Evolutionary conservation across 805 yeast genomes (phyloP).

Genomic region (Starmerella floris): DNA sequence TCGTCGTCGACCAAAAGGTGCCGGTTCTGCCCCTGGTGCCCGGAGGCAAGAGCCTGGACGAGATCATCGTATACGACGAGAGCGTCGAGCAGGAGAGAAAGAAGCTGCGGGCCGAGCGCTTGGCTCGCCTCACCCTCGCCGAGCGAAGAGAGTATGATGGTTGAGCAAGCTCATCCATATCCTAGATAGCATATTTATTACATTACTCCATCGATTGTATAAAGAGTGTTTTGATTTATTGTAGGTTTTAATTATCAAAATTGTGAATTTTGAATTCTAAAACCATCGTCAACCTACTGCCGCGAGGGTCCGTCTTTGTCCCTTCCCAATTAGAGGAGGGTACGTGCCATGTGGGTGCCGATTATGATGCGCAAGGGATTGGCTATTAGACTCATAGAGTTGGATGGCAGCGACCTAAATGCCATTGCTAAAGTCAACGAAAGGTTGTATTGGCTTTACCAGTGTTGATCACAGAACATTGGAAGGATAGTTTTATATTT

Average conservation of each 20-base stretch:
- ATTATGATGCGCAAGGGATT: too few species aligned
- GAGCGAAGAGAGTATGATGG: constrained; percentile 21
- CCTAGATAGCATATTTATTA: background rate
- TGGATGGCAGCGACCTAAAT: too few species aligned
- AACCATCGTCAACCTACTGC: background rate
- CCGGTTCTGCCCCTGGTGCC: constrained; percentile 98
- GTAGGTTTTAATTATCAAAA: too few species aligned
- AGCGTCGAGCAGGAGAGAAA: constrained; percentile 51
- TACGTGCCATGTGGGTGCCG: too few species aligned
- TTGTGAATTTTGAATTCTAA: background rate
- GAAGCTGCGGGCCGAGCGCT: constrained; percentile 25
- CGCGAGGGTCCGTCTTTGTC: too few species aligned
- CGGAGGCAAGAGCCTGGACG: constrained; percentile 86
- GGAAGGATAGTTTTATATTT: background rate
- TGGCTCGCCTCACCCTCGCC: constrained; percentile 21
- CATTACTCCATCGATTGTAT: background rate
- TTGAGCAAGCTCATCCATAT: too few species aligned
- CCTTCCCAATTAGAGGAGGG: too few species aligned
- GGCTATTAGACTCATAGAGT: too few species aligned
- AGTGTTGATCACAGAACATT: too few species aligned
- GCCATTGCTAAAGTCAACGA: too few species aligned
- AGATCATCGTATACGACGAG: constrained; percentile 77
- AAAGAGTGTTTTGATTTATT: too few species aligned
- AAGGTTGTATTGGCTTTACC: too few species aligned
- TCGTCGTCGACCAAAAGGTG: constrained; percentile 73